Evolutionary conservation across 2,329 filamentous ascomycete genomes (phyloP), one percentile per base, ranked within the genome.

Genomic region (Graphilbum sp.): DNA sequence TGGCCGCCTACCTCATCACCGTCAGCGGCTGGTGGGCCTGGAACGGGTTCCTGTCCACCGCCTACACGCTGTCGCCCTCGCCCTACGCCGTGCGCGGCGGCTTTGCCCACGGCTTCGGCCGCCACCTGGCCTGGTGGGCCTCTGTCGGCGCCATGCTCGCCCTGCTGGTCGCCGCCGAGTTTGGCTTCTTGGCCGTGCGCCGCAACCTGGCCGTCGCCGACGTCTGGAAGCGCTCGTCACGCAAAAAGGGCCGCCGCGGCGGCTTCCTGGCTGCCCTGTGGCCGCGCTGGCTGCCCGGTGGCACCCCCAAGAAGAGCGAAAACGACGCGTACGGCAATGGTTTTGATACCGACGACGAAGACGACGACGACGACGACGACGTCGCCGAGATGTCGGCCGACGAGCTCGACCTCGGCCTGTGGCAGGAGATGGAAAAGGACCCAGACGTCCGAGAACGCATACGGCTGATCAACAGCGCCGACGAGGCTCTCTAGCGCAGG

Each of bases 71-170:
- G 2, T 49, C 51, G 9, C 59, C 61, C 0, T 63, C 62, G 13
- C 61, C 62, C 1, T 90, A 90, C 57, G 68, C 74, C 44, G 80
- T 87, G 18, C 69, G 69, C 13, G 59, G 66, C 45, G 74, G 77
- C 18, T 79, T 92, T 46, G 60, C 75, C 7, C 53, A 64, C 11
- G 64, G 67, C 0, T 86, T 79, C 41, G 84, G 84, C 10, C 61
- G 59, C 15, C 76, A 82, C 42, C 56, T 71, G 0, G 58, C 69
- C 2, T 92, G 84, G 79, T 92, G 82, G 82, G 59, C 70, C 2
- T 73, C 72, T 0, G 56, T 85, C 5, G 61, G 87, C 33, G 57
- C 82, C 21, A 69, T 76, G 7, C 54, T 85, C 0, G 55, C 62
- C 10, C 54, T 70, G 1, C 66, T 80, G 7, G 58, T 75, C 11